phyloP scores from a whole-genome alignment of 148 eudicot genomes.

The Simmondsia chinensis region DNA sequence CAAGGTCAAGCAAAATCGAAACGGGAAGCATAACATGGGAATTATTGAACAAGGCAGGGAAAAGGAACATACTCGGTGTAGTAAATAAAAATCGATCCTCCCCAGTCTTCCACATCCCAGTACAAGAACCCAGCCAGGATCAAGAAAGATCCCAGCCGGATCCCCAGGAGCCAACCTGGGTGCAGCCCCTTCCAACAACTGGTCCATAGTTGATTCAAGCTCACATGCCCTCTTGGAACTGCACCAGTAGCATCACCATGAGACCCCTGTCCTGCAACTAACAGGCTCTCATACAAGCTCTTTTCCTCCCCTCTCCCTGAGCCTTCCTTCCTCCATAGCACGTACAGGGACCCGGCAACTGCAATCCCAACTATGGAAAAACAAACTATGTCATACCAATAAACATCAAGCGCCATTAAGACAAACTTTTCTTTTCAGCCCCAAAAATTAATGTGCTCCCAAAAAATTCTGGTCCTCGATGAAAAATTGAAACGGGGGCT shows the following conservation, averaged over 20 bases:
- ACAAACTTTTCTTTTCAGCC: too few relatives aligned
- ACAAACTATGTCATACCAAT: slow-evolving; percentile 40
- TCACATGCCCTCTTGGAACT: slow-evolving; percentile 12
- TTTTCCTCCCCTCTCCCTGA: slow-evolving; percentile 5
- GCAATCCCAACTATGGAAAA: slow-evolving; percentile 31
- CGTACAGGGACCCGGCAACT: slow-evolving; percentile 22
- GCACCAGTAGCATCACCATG: not conserved
- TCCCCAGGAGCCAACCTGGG: slow-evolving; percentile 28
- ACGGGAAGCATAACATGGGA: not conserved
- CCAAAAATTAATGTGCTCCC: too few relatives aligned
- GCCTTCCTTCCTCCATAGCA: slow-evolving; percentile 34
- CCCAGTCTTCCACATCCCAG: slow-evolving; percentile 34
- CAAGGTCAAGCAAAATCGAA: not conserved
- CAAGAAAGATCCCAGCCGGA: slow-evolving; percentile 22
- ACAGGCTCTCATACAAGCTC: slow-evolving; percentile 21
- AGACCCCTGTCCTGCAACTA: slow-evolving; percentile 4
- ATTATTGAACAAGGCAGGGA: not conserved
- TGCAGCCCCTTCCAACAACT: slow-evolving; percentile 46
- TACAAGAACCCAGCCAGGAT: slow-evolving; percentile 21
- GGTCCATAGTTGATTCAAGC: slow-evolving; percentile 25
- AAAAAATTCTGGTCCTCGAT: too few relatives aligned
- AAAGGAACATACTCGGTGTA: slow-evolving; percentile 42
- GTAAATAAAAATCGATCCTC: slow-evolving; percentile 32
- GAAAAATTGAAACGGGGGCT: too few relatives aligned
- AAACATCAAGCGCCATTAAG: slow-evolving; percentile 21